Base-by-base conservation (phyloP, 1,139 yeast genomes). In the Scheffersomyces cryptocercus region DNA sequence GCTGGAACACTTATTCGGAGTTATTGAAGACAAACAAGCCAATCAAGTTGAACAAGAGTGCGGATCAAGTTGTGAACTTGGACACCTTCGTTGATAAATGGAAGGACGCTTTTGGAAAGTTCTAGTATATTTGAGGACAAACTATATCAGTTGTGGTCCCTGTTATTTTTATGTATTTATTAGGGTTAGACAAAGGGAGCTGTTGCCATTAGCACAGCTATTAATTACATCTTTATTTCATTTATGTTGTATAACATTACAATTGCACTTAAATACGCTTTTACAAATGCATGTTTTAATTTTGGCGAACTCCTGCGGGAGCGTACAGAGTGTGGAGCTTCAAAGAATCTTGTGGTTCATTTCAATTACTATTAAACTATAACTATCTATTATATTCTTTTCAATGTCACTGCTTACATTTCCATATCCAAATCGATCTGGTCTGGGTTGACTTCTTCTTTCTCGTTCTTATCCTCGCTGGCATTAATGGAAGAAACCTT, bases 401-500 rank as follows among this genome's bases (percentile, higher is more conserved):
- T 20, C 14, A 6, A 20, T 3, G 26, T 20, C 26, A 5, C 26
- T 20, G 6, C 8, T 20, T 20, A 20, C 14, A 14, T 12, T 49
- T 47, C 55, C 67, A 86, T 68, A 42, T 81, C 85, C 40, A 82
- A 57, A 31, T 84, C 89, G 37, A 87, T 84, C 38, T 81, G 84
- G 53, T 86, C 89, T 0, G 88, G 85, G 55, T 86, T 85, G 4
- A 45, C 49, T 16, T 50, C 55, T 15, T 41, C 36, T n/a, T 12
- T 24, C n/a, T 36, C 50, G 12, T 40, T 51, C 6, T 31, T 15
- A 4, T 41, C 29, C 16, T 38, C 42, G 9, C 29, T 37, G 7
- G 62, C 56, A 1, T 31, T 31, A n/a, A 31, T 14, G 20, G 35
- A 14, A 14, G 24, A 10, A 15, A 31, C 24, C n/a, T 31, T 31